These are phyloP conservation scores for Cyberlindnera galapagoensis DNA, from an alignment of 805 yeast genomes.

Conservation along the genomic window DNA sequence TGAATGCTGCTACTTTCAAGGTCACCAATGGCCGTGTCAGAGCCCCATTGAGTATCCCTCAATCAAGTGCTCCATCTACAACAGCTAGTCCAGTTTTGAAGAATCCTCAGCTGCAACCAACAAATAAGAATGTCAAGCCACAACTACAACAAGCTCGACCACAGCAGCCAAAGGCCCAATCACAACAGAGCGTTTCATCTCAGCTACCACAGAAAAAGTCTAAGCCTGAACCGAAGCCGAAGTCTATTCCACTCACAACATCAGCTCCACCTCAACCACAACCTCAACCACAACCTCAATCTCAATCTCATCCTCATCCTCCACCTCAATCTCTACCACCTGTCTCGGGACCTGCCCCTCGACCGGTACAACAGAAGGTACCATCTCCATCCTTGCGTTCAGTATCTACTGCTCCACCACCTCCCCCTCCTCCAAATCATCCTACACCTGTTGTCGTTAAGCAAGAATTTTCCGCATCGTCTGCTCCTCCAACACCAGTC, in stretches of 20 bases:
- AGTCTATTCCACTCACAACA: background rate
- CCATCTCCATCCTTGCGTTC: too few relatives aligned
- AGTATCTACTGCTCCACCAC: too few relatives aligned
- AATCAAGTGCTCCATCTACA: slow-evolving; percentile 15
- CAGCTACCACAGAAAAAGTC: slow-evolving; percentile 4
- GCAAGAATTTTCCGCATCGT: too few relatives aligned
- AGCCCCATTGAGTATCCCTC: slow-evolving; percentile 29
- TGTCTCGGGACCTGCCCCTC: too few relatives aligned
- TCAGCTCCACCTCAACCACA: background rate
- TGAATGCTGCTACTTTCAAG: slow-evolving; percentile 67
- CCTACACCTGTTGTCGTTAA: too few relatives aligned
- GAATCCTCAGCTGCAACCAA: slow-evolving; percentile 4
- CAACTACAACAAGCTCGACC: slow-evolving; percentile 3
- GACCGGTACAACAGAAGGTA: too few relatives aligned
- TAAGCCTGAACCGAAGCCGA: background rate
- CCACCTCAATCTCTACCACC: background rate
- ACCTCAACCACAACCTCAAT: slow-evolving; percentile 1
- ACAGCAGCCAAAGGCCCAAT: slow-evolving; percentile 3
- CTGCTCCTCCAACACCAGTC: too few relatives aligned
- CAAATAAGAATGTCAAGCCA: background rate
- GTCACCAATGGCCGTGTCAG: slow-evolving; percentile 50
- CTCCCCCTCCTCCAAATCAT: too few relatives aligned
- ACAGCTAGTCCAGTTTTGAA: slow-evolving; percentile 12
- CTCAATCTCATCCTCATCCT: background rate
- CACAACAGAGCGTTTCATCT: slow-evolving; percentile 1